A percentile compares a stretch with the other conserved stretches of the same genome.
phyloP scores from a whole-genome alignment of 164 flowering plant species.

The Chimonanthus salicifolius region DNA sequence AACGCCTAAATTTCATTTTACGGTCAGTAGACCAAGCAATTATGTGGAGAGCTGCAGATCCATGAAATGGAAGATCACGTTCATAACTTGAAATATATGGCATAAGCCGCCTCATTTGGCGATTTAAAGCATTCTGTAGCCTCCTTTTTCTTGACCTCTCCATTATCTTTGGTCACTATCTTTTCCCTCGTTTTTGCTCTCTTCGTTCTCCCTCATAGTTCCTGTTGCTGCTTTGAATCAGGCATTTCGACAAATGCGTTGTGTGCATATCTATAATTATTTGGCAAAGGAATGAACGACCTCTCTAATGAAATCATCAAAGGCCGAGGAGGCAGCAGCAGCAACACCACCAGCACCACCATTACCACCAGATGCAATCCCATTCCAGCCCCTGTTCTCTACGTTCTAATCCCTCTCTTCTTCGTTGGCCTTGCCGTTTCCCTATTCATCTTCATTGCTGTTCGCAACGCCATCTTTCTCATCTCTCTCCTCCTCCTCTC shows the following conservation, averaged over 20 bases:
- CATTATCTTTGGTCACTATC: background rate
- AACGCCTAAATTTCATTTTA: too few relatives aligned
- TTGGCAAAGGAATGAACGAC: conserved; percentile 30
- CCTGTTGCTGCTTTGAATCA: background rate
- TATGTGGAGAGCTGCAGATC: too few relatives aligned
- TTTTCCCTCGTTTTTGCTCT: conserved; percentile 2
- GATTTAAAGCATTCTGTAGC: too few relatives aligned
- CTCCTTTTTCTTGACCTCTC: too few relatives aligned
- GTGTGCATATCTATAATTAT: background rate
- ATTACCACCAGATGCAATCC: conserved; percentile 20
- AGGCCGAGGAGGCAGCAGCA: background rate
- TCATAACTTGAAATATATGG: too few relatives aligned
- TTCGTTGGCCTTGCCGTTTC: conserved; percentile 32
- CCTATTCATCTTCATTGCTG: conserved; percentile 42
- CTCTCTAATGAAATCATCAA: conserved; percentile 26
- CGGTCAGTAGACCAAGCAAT: too few relatives aligned
- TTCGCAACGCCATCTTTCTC: conserved; percentile 48
- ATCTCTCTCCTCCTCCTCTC: conserved; percentile 31
- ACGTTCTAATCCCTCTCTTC: conserved; percentile 33
- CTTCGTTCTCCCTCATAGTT: background rate
- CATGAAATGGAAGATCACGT: too few relatives aligned
- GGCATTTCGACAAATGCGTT: background rate
- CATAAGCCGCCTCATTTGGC: too few relatives aligned
- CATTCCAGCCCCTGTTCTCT: conserved; percentile 32
- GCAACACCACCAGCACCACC: background rate